phyloP scores from a whole-genome alignment of 495 filamentous ascomycete genomes.

The Aspergillus haitiensis region DNA sequence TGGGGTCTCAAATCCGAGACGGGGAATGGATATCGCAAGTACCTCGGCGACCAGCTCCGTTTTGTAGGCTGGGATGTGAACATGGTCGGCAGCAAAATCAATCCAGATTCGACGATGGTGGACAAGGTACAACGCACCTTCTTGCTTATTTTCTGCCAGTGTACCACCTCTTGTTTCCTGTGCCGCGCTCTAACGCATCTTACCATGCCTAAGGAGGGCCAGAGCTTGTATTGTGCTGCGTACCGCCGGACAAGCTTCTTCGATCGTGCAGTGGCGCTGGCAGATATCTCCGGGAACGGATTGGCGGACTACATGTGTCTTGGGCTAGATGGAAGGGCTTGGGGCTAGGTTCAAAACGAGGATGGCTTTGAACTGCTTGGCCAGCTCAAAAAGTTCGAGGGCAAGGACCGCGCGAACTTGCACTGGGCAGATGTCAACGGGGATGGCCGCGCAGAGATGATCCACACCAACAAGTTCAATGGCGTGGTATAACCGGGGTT shows the following conservation, averaged over 20 bases:
- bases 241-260: no score
- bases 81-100: slow-evolving; percentile 10
- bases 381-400: slow-evolving; percentile 6
- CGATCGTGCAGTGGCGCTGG: no score
- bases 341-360: neutral
- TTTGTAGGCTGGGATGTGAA: slow-evolving; percentile 8
- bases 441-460: slow-evolving; percentile 1
- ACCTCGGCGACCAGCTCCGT: slow-evolving; percentile 1
- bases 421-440: slow-evolving; percentile 9
- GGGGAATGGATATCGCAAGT: slow-evolving; percentile 8
- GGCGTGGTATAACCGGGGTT: slow-evolving; percentile 12
- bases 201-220: no score
- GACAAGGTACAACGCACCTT: slow-evolving; percentile 15
- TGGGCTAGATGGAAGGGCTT: neutral
- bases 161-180: no score
- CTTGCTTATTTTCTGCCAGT: no score
- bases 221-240: no score
- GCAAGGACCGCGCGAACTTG: slow-evolving; percentile 7
- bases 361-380: neutral
- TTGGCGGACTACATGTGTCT: slow-evolving; percentile 7
- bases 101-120: neutral
- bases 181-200: no score
- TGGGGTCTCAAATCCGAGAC: neutral
- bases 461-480: slow-evolving; percentile 12
- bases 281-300: neutral